Evolutionary conservation across 2,329 filamentous ascomycete species (phyloP), one percentile per base, ranked within the genome.

Genomic region (Ascochyta rabiei): DNA sequence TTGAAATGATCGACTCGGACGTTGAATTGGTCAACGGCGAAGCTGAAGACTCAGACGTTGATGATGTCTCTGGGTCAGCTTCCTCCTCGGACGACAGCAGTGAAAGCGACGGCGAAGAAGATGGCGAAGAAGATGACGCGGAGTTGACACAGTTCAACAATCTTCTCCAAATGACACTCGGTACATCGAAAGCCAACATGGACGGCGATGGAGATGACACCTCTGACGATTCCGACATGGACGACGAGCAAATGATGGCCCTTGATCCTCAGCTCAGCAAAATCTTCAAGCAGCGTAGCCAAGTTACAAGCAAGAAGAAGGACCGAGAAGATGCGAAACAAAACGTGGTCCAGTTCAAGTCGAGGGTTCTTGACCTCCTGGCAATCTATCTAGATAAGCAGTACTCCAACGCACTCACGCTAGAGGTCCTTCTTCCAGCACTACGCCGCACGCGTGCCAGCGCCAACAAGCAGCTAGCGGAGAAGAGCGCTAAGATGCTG

Each of bases 231-330:
- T 84, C 84, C 23, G 91, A 96, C 75, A 96, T 99, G 92, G 89
- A 91, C 57, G 93, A 98, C 76, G 92, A 93, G 16, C 89, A 96
- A 71, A 98, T 98, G 95, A 87, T 96, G 77, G 87, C 87, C 3
- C 80, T 98, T 15, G 93, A 98, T 67, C 84, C 84, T 10, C 89
- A 93, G 69, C 85, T 99, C 4, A 86, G 87, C 45, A 90, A 90
- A 60, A 91, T 97, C 58, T 96, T 98, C 81, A 86, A 87, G 62
- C 87, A 93, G 62, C 86, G 88, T 43, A 85, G 84, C 61, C 88
- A 91, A 73, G 62, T 60, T 2, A 70, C 68, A 1, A 87, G 83
- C 72, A 88, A 89, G 70, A 95, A 93, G 78, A 90, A 93, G 75
- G 88, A 95, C 69, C 89, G 89, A 67, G 91, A 91, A 70, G 89